phyloP scores from a whole-genome alignment of 257 asterid species.

The Catharanthus roseus region DNA sequence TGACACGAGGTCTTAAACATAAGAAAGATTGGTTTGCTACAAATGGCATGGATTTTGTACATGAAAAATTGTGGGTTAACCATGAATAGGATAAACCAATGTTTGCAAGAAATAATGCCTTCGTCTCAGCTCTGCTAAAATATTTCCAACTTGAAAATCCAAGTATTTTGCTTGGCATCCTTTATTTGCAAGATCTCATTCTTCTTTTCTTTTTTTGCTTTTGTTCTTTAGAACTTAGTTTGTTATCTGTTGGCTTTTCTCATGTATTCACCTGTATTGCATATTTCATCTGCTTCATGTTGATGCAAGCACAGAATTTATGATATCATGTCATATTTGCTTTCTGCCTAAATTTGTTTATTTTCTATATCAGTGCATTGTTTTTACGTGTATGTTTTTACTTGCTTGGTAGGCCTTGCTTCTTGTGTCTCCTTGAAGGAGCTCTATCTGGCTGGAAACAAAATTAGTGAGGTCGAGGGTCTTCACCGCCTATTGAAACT shows the following conservation, averaged over 20 bases:
- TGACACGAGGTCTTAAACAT: too few relatives aligned
- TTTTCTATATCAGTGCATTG: neutral
- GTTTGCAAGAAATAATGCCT: neutral
- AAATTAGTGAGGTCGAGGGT: constrained; percentile 96
- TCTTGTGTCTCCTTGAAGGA: constrained; percentile 89
- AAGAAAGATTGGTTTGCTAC: too few relatives aligned
- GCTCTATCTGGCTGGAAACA: constrained; percentile 88
- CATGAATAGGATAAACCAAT: neutral
- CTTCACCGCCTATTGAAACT: constrained; percentile 93
- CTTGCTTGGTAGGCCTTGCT: constrained; percentile 62
- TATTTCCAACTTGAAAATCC: neutral
- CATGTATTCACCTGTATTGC: neutral
- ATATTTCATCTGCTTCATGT: neutral
- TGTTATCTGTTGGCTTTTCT: neutral
- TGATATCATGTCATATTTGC: neutral
- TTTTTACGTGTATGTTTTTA: constrained; percentile 6
- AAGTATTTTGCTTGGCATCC: neutral
- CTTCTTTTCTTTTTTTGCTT: neutral
- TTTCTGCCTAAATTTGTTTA: neutral
- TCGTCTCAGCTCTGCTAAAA: neutral
- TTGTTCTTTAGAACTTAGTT: neutral
- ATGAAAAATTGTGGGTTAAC: too few relatives aligned
- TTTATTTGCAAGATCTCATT: neutral
- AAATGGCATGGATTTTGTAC: too few relatives aligned
- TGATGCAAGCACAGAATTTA: neutral